Base-by-base conservation (phyloP, 805 yeast genomes). In the Pichia cephalocereana region DNA sequence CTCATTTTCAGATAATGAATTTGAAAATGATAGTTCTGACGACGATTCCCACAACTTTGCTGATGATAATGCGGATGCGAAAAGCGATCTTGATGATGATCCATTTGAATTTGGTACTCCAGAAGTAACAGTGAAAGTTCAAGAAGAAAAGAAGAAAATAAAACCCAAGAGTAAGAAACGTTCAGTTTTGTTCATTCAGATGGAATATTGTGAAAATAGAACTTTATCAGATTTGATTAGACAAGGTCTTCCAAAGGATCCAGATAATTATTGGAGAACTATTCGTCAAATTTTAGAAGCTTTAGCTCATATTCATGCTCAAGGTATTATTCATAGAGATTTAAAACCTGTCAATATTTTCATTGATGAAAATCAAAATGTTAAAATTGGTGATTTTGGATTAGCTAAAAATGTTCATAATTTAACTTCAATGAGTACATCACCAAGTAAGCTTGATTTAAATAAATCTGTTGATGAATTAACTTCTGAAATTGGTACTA, bases 171-270 rank as follows among this genome's bases (percentile, higher is more conserved):
- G 56, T 9, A 70, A 69, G 49, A 34, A 68, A 41, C 71, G 70
- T 53, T 84, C 90, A 46, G 88, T 95, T 0, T 66, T 93, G 31
- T 93, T 86, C 62, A 93, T 93, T 55, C 99, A 93, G 61, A 93
- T 93, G 99, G 99, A 93, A 64, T 93, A 93, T 58, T 93, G 99
- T 67, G 99, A 93, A 59, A 93, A 91, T 60, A 87, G 86, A 49
- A 91, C 99, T 0, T 67, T 93, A 30, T 76, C 77, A 45, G 96
- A 93, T 66, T 69, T 93, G 52, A 91, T 93, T 43, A 76, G 79
- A 39, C 86, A 83, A 49, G 89, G 88, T 0, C 70, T 93, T 12
- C 85, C 82, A 6, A 69, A 69, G 10, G 79, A 85, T 44, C 70
- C 86, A 0, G 84, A 79, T 50, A 95, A 86, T 56, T 91, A 90